phyloP scores from a whole-genome alignment of 108 stramenopile species.

The Skeletonema potamos region DNA sequence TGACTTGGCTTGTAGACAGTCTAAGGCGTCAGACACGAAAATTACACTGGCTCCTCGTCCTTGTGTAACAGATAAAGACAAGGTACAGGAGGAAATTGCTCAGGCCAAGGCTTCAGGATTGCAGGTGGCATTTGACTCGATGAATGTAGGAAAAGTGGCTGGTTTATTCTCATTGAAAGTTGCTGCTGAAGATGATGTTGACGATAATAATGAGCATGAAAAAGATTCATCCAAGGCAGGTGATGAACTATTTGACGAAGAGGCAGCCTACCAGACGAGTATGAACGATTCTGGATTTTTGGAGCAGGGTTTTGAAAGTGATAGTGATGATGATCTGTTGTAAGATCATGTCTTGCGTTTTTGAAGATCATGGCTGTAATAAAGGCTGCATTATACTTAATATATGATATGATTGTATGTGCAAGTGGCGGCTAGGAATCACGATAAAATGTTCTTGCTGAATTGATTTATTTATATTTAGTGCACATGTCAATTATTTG shows the following conservation, averaged over 20 bases:
- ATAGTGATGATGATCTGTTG: conserved; percentile 53
- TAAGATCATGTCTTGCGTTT: background rate
- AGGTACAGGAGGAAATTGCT: conserved; percentile 28
- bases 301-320: conserved; percentile 30
- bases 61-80: conserved; percentile 17
- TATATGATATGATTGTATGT: background rate
- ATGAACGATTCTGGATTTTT: conserved; percentile 23
- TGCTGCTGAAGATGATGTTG: conserved; percentile 7
- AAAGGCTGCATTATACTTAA: no score
- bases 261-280: conserved; percentile 37
- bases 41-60: conserved; percentile 37
- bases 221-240: background rate
- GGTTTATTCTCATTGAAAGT: conserved; percentile 20
- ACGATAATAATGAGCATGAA: conserved; percentile 2
- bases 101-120: conserved; percentile 37
- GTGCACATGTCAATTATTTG: background rate
- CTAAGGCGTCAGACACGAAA: background rate
- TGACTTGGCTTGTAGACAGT: conserved; percentile 37
- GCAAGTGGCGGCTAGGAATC: background rate
- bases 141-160: conserved; percentile 24
- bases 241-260: conserved; percentile 23
- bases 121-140: conserved; percentile 42
- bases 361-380: background rate
- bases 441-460: background rate
- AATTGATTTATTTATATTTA: background rate